Evolutionary conservation across 2,329 filamentous ascomycete genomes (phyloP), one percentile per base, ranked within the genome.

Genomic region (Penicillium sp.): DNA sequence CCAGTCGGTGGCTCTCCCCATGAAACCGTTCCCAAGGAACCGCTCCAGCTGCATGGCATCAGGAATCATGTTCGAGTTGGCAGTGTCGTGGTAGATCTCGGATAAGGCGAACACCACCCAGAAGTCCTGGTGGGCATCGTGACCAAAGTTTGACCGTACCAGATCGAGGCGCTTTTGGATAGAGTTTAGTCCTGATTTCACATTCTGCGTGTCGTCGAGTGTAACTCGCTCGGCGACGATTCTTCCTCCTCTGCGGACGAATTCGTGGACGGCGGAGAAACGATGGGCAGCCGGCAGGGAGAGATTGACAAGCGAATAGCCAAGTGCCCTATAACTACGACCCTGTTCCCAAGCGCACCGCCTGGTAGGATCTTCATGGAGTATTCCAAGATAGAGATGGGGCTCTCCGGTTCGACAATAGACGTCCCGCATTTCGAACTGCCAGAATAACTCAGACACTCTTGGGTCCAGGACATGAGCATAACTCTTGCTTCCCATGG

Each of bases 381-480:
- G 59, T 14, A 81, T 69, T 0, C 82, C 80, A 1, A 88, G 69
- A 55, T 82, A 89, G 9, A 85, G 70, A 27, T 71, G 62, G 8
- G 63, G 52, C 1, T 47, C 41, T 2, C 59, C 44, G 2, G 39
- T 40, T 12, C 36, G 27, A 3, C 49, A 25, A 31, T 50, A 47
- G 5, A 52, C 36, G 18, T 45, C 42, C 11, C 51, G 48, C 20
- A 42, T 32, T 30, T 57, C 45, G 40, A 66, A 65, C 45, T 76
- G 69, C 42, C 70, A 64, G 30, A 72, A 61, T 20, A 74, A 53
- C 51, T 78, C 75, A 1, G 70, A 73, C 8, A 73, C 58, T 17
- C 72, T 66, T 5, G 72, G 67, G 52, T 78, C 73, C 25, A 75
- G 13, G 30, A 7, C 7, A 8, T 17, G 13, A 15, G n/a, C 14